Evolutionary conservation across 495 filamentous ascomycete species (phyloP), one percentile per base, ranked within the genome.

Genomic region (Penicillium cataractarum): DNA sequence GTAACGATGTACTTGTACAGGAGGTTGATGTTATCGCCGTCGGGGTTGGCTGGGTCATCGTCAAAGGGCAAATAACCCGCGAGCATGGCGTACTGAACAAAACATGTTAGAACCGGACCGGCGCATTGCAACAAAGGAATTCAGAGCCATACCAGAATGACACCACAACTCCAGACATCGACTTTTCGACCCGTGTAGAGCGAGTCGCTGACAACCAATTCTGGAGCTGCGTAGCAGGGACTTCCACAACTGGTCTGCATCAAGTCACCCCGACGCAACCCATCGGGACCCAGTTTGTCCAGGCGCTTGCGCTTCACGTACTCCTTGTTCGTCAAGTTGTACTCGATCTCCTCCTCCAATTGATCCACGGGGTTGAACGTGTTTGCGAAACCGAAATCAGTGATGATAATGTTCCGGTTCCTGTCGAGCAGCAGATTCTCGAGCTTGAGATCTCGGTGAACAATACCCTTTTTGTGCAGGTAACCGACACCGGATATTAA

Each of bases 1-100:
- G 93, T 96, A 58, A 97, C 93, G 65, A 99, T 99, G 78, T 99
- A 99, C 78, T 97, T 98, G 82, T 99, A 99, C 55, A 99, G 83
- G 6, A 98, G 82, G 74, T 98, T 99, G 81, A 99, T 99, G 71
- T 99, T 99, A 66, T 99, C 95, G 48, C 95, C 95, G 78, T 99
- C 95, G 5, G 95, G 95, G 70, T 99, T 99, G 40, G 93, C 96
- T 62, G 95, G 95, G 69, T 99, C 95, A 69, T 99, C 95, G 70
- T 99, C 95, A 71, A 99, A 99, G 4, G 95, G 95, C n/a, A 99
- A 83, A 74, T 98, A 99, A 32, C 95, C 95, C 12, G 95, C 95
- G 57, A 99, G 83, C 95, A 99, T 99, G 40, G 95, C 95, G 77
- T 98, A 99, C 95, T 99, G 5, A 21, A n/a, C 6, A 53, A 26